Conservation (phyloP, 768 basidiomycete genomes). For the Podaxis mareebaensis region DNA sequence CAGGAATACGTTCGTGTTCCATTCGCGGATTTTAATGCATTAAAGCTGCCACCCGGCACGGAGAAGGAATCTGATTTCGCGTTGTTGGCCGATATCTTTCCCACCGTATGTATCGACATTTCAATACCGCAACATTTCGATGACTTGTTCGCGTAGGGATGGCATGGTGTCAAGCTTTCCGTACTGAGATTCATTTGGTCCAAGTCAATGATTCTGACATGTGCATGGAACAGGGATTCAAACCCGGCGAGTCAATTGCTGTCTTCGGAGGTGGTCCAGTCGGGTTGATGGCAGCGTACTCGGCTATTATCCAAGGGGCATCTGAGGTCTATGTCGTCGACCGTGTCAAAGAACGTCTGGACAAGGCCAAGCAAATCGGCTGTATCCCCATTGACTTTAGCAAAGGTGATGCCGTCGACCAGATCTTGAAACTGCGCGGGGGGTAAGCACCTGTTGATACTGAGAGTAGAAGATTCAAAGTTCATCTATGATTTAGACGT, state of each 20-base stretch:
- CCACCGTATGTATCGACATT: conserved; percentile 36
- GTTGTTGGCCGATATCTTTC: conserved; percentile 55
- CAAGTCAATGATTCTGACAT: not conserved
- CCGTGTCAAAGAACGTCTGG: conserved; percentile 52
- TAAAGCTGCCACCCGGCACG: conserved; percentile 51
- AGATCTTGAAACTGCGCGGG: conserved; percentile 43
- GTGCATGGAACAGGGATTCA: conserved; percentile 33
- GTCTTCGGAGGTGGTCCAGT: conserved; percentile 57
- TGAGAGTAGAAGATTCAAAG: not conserved
- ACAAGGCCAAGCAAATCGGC: conserved; percentile 53
- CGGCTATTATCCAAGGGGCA: conserved; percentile 51
- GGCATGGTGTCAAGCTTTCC: conserved; percentile 53
- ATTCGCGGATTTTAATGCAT: conserved; percentile 57
- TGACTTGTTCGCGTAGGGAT: conserved; percentile 34
- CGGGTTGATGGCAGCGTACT: conserved; percentile 61
- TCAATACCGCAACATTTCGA: not conserved
- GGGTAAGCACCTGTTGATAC: conserved; percentile 34
- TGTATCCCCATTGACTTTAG: conserved; percentile 51
- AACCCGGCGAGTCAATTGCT: conserved; percentile 51
- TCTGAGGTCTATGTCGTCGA: conserved; percentile 57
- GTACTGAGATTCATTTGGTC: conserved; percentile 23
- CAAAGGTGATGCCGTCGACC: conserved; percentile 46
- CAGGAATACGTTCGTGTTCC: conserved; percentile 59
- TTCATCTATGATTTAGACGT: conserved; percentile 26
- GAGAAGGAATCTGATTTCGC: conserved; percentile 59